phyloP scores from a whole-genome alignment of 768 basidiomycete species.

The Boletus tylopilopsis region DNA sequence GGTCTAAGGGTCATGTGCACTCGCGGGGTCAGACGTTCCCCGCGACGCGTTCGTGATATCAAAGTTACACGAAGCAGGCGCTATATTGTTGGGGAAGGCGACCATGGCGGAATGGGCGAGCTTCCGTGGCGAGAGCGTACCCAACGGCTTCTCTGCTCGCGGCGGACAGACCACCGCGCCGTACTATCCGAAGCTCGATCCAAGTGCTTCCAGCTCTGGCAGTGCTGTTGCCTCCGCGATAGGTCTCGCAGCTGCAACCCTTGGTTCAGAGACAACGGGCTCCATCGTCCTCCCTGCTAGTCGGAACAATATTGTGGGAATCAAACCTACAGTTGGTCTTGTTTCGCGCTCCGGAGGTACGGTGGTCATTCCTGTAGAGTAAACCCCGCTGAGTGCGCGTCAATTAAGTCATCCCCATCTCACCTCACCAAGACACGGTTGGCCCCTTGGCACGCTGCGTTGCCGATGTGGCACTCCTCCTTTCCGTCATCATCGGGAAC shows the following conservation, averaged over 20 bases:
- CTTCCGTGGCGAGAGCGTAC: slow-evolving; percentile 33
- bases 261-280: slow-evolving; percentile 49
- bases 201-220: slow-evolving; percentile 41
- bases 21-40: slow-evolving; percentile 37
- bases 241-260: slow-evolving; percentile 40
- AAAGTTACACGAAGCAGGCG: slow-evolving; percentile 31
- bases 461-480: slow-evolving; percentile 36
- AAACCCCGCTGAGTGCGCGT: background rate
- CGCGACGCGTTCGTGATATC: slow-evolving; percentile 33
- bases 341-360: slow-evolving; percentile 38
- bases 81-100: slow-evolving; percentile 40
- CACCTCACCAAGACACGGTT: slow-evolving; percentile 38
- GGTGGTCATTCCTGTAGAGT: background rate
- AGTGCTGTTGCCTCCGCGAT: slow-evolving; percentile 42
- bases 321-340: slow-evolving; percentile 40
- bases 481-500: slow-evolving; percentile 39
- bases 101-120: slow-evolving; percentile 42
- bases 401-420: slow-evolving; percentile 44
- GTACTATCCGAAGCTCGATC: slow-evolving; percentile 40
- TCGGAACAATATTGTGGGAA: slow-evolving; percentile 43
- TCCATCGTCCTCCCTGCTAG: slow-evolving; percentile 43
- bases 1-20: slow-evolving; percentile 32
- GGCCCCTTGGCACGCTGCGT: slow-evolving; percentile 37
- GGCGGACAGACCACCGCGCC: slow-evolving; percentile 42
- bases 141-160: slow-evolving; percentile 43